A percentile compares a stretch with the other conserved stretches of the same genome.
Evolutionary conservation across 495 filamentous ascomycete genomes (phyloP).

Genomic region (Daldinia concentrica): DNA sequence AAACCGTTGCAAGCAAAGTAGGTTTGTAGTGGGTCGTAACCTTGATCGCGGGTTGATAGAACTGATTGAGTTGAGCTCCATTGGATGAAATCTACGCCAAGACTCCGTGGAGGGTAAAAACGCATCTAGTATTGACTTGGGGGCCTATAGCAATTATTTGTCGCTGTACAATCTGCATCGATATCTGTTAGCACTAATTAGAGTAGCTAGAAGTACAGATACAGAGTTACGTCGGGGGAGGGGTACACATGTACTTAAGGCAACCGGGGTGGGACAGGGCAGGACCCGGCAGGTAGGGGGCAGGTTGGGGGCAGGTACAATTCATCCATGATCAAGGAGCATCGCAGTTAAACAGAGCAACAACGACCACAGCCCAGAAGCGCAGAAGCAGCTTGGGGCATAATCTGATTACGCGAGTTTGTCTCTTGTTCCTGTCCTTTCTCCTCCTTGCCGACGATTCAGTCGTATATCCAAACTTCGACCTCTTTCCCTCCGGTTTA

Average conservation of each 20-base stretch:
- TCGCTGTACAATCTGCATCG: conserved; percentile 16
- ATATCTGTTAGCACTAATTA: neutral
- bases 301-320: conserved; percentile 25
- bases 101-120: neutral
- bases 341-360: conserved; percentile 24
- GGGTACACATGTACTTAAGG: neutral
- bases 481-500: conserved; percentile 26
- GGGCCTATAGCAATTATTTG: neutral
- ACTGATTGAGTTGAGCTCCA: conserved; percentile 11
- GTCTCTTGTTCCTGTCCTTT: conserved; percentile 10
- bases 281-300: conserved; percentile 22
- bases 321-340: conserved; percentile 30
- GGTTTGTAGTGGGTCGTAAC: conserved; percentile 28
- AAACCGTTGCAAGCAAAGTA: neutral
- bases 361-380: conserved; percentile 20
- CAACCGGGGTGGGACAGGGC: conserved; percentile 12
- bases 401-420: conserved; percentile 26
- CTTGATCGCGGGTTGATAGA: conserved; percentile 31
- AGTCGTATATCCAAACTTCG: conserved; percentile 34
- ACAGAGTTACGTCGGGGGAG: neutral
- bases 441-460: conserved; percentile 14
- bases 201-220: conserved; percentile 1
- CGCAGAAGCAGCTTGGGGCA: conserved; percentile 29
- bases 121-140: neutral
- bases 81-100: conserved; percentile 32